Conservation (phyloP, 352 stramenopile species). For the Hyaloperonospora arabidopsidis region DNA sequence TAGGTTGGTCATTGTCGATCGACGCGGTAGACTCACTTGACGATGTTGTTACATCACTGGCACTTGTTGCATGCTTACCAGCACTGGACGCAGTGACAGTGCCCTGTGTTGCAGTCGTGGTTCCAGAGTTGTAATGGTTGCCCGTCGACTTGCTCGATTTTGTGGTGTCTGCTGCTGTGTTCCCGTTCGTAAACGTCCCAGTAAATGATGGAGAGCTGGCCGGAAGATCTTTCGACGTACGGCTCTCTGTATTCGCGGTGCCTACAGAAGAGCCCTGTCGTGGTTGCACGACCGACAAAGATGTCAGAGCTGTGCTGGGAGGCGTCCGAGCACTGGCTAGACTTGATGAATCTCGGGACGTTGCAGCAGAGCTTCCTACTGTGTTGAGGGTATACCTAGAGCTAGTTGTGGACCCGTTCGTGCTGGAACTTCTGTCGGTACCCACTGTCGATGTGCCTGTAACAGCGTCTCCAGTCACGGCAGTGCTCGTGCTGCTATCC, state of each 20-base stretch:
- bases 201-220: slow-evolving; percentile 6
- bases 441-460: slow-evolving; percentile 18
- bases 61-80: no score
- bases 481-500: slow-evolving; percentile 12
- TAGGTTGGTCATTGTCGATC: slow-evolving; percentile 1
- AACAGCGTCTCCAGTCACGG: slow-evolving; percentile 12
- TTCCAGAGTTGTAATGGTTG: background rate
- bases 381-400: slow-evolving; percentile 8
- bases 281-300: slow-evolving; percentile 9
- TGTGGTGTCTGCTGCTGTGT: background rate
- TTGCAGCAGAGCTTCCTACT: slow-evolving; percentile 2
- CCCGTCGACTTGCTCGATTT: slow-evolving; percentile 5
- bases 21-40: slow-evolving; percentile 6
- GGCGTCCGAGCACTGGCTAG: slow-evolving; percentile 5
- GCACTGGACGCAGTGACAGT: slow-evolving; percentile 1
- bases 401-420: slow-evolving; percentile 15
- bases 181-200: slow-evolving; percentile 3
- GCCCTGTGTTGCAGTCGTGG: slow-evolving; percentile 3
- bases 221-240: slow-evolving; percentile 5
- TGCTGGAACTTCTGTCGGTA: slow-evolving; percentile 13
- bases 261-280: slow-evolving; percentile 7
- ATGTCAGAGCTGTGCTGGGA: slow-evolving; percentile 7
- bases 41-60: background rate
- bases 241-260: slow-evolving; percentile 4
- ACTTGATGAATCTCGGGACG: slow-evolving; percentile 4